Evolutionary conservation across 768 basidiomycete species (phyloP), one percentile per base, ranked within the genome.

Genomic region (Galerina marginata): DNA sequence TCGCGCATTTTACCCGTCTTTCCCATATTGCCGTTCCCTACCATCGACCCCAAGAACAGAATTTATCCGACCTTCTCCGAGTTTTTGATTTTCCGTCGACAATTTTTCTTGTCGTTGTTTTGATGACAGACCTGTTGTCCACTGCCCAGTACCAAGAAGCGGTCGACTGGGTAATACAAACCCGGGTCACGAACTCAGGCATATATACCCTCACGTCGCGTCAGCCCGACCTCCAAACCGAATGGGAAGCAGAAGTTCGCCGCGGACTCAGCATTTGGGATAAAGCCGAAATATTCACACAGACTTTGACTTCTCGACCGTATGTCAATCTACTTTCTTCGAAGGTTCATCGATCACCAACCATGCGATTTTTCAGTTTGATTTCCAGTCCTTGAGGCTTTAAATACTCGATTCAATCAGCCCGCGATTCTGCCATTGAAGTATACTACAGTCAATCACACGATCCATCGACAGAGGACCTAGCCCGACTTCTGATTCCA

Each of bases 221-320:
- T n/a, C 42, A 52, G 4, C 48, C 44, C 4, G 37, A 60, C 38
- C 54, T 71, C 2, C 65, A 60, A 44, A 50, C 37, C 11, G 69
- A 71, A 54, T 72, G 72, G 72, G 69, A 71, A 44, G 65, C 61
- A 46, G 71, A 71, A 62, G 67, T 59, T n/a, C 62, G 68, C 36
- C 56, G 58, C 15, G 72, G 72, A n/a, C 40, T 54, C 29, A 62
- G 47, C 48, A 63, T 71, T 33, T 74, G 72, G 72, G 63, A 65
- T 23, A 69, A 59, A 47, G 72, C 66, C 5, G 57, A 61, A 36
- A 44, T 20, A 9, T 69, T 60, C 40, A 66, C 69, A 9, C 45
- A 58, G 37, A 26, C 44, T 23, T 16, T 62, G 46, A 14, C 36
- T 6, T 42, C 40, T 9, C 49, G 54, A 44, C 12, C 9, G 54